phyloP scores from a whole-genome alignment of 2,329 filamentous ascomycete genomes.

The Phialocephala sp. region DNA sequence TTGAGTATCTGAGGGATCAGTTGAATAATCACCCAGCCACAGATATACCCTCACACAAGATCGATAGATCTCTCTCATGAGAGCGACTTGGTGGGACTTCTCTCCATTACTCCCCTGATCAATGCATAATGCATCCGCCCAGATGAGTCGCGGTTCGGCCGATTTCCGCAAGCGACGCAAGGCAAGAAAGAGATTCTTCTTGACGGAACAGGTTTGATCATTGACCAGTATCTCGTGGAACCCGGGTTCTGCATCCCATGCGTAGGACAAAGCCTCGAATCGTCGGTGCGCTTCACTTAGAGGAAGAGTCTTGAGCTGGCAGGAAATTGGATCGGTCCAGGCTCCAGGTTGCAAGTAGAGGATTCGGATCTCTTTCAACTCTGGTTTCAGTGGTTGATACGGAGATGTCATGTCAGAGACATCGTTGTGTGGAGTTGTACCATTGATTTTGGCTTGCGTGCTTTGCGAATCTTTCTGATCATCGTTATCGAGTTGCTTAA shows the following conservation, averaged over 20 bases:
- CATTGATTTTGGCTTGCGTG: neutral
- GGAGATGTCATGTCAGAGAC: neutral
- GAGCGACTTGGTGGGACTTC: slow-evolving; percentile 16
- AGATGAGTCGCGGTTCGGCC: slow-evolving; percentile 1
- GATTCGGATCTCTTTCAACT: neutral
- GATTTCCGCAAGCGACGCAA: slow-evolving; percentile 12
- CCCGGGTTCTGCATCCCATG: slow-evolving; percentile 9
- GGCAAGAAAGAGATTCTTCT: slow-evolving; percentile 15
- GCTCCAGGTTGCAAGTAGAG: neutral
- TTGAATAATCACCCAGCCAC: slow-evolving; percentile 17
- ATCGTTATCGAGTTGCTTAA: neutral
- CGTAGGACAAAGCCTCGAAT: slow-evolving; percentile 16
- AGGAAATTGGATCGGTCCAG: neutral
- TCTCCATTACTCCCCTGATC: slow-evolving; percentile 41
- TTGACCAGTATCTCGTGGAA: slow-evolving; percentile 1
- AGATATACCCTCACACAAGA: slow-evolving; percentile 8
- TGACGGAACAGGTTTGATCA: neutral
- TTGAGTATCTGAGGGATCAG: neutral
- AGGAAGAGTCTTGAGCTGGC: neutral
- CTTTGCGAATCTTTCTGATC: neutral
- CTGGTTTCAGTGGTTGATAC: neutral
- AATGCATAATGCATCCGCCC: slow-evolving; percentile 22
- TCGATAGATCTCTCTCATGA: slow-evolving; percentile 20
- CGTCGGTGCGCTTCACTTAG: neutral
- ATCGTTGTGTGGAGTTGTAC: neutral